Percentiles rank a stretch among this genome's conserved stretches.
Evolutionary conservation across 345 rosid genomes (phyloP).

Genomic region (Barbarea vulgaris): DNA sequence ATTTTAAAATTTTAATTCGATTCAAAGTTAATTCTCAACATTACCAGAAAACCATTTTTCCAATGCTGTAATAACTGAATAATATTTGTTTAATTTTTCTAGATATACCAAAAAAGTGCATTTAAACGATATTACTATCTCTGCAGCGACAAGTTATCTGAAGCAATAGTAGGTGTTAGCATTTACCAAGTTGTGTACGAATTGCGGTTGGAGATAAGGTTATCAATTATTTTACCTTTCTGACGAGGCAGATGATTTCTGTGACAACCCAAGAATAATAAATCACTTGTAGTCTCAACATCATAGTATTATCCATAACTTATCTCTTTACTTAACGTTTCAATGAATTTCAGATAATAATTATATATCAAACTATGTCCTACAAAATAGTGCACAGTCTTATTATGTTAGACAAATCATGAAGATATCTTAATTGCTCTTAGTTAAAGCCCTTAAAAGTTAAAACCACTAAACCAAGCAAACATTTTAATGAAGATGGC

Average conservation of each 20-base stretch:
- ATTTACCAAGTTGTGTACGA: slow-evolving; percentile 22
- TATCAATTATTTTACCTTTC: slow-evolving; percentile 13
- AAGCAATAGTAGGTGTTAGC: background rate
- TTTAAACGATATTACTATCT: background rate
- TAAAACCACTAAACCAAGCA: background rate
- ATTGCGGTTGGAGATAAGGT: slow-evolving; percentile 33
- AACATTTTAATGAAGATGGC: background rate
- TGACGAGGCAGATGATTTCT: slow-evolving; percentile 29
- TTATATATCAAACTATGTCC: background rate
- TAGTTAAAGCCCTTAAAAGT: background rate
- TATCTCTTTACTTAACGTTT: background rate
- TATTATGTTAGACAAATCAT: background rate
- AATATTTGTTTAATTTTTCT: background rate
- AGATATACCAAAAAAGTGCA: background rate
- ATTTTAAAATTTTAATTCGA: background rate
- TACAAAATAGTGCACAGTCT: background rate
- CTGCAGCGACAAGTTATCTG: background rate
- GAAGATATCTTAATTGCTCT: background rate
- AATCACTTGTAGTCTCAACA: background rate
- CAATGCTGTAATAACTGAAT: background rate
- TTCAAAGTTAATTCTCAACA: background rate
- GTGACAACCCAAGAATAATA: slow-evolving; percentile 22
- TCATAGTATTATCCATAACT: background rate
- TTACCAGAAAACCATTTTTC: background rate
- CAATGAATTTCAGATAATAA: background rate